phyloP scores from a whole-genome alignment of 2,329 filamentous ascomycete genomes.

The Cercospora sp. region DNA sequence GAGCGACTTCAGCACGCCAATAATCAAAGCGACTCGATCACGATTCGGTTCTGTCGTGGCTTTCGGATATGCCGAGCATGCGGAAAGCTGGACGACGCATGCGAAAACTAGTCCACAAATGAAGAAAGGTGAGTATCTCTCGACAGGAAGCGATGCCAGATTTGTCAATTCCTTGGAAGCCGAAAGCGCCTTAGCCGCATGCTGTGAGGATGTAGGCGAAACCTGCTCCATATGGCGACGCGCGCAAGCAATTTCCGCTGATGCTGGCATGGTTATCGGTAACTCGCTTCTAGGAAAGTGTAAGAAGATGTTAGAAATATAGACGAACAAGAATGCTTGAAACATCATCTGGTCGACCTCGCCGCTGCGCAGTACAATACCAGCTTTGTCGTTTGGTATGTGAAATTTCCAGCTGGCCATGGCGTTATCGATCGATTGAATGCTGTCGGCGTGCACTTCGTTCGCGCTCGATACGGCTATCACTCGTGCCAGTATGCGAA shows the following conservation, averaged over 20 bases:
- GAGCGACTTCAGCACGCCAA: constrained; percentile 69
- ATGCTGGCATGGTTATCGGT: constrained; percentile 59
- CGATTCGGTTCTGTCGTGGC: constrained; percentile 69
- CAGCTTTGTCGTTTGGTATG: constrained; percentile 69
- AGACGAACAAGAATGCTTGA: constrained; percentile 79
- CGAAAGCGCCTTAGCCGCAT: constrained; percentile 75
- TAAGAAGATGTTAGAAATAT: constrained; percentile 66
- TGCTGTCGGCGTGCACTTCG: constrained; percentile 41
- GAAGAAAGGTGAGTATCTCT: constrained; percentile 80
- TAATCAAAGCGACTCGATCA: constrained; percentile 69
- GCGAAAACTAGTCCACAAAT: constrained; percentile 76
- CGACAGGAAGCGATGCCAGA: constrained; percentile 71
- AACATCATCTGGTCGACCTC: constrained; percentile 87
- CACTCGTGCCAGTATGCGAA: constrained; percentile 75
- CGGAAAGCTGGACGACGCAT: constrained; percentile 78
- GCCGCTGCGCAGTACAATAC: constrained; percentile 68
- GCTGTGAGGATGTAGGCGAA: constrained; percentile 55
- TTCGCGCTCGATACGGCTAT: constrained; percentile 53
- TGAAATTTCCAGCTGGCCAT: constrained; percentile 77
- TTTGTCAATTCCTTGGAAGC: constrained; percentile 76
- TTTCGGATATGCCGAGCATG: constrained; percentile 64
- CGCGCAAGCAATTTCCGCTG: constrained; percentile 47
- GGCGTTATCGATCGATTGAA: constrained; percentile 60
- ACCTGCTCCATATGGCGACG: constrained; percentile 49
- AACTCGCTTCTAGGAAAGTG: constrained; percentile 79